These are phyloP conservation scores for Leptographium lundbergii DNA, from an alignment of 2,329 filamentous ascomycete species.

Conservation along the genomic window DNA sequence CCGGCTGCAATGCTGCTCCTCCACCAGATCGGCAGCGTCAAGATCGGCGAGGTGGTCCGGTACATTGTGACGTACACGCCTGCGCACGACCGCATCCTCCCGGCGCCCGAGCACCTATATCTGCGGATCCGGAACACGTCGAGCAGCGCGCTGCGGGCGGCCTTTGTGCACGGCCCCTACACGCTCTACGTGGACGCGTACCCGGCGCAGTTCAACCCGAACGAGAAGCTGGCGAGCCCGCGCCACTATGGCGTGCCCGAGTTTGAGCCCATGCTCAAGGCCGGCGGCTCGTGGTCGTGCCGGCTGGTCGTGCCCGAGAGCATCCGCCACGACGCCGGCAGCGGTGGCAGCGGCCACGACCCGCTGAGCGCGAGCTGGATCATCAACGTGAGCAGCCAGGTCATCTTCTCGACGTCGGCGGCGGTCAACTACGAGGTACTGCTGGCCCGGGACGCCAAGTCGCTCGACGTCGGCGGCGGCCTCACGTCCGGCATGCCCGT, in stretches of 20 bases:
- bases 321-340: conserved; percentile 55
- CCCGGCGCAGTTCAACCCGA: conserved; percentile 70
- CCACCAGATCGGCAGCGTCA: conserved; percentile 82
- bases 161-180: conserved; percentile 94
- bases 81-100: conserved; percentile 75
- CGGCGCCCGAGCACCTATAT: conserved; percentile 66
- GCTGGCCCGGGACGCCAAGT: conserved; percentile 75
- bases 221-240: conserved; percentile 59
- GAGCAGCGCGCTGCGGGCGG: conserved; percentile 78
- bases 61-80: conserved; percentile 90
- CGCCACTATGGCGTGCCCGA: conserved; percentile 67
- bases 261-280: conserved; percentile 94
- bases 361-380: conserved; percentile 64
- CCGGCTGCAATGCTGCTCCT: conserved; percentile 96
- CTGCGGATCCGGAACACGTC: conserved; percentile 88
- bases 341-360: conserved; percentile 17
- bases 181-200: conserved; percentile 80
- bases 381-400: conserved; percentile 82
- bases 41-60: conserved; percentile 87
- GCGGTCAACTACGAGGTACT: conserved; percentile 80
- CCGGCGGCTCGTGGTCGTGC: conserved; percentile 75
- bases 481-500: conserved; percentile 21
- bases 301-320: conserved; percentile 68
- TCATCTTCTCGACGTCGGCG: conserved; percentile 83
- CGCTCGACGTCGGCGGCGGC: conserved; percentile 49